phyloP scores from a whole-genome alignment of 1,139 yeast genomes.

The Candida sp. region DNA sequence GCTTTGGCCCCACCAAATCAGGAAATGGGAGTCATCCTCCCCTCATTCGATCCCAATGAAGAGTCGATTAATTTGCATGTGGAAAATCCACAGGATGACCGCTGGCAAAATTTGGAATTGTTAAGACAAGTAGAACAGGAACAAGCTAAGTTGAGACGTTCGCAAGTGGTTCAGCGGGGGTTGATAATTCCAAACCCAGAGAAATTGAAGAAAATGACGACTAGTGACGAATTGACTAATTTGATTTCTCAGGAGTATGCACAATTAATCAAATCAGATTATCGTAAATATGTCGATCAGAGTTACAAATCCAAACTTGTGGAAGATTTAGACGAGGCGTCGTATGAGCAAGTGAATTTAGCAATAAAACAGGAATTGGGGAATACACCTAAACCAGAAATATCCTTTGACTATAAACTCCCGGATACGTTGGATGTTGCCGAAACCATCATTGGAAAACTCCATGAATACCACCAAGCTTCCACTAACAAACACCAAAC shows the following conservation, averaged over 20 bases:
- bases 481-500: conserved; percentile 7
- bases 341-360: conserved; percentile 19
- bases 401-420: conserved; percentile 6
- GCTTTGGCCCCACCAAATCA: conserved; percentile 29
- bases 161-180: conserved; percentile 48
- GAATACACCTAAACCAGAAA: conserved; percentile 12
- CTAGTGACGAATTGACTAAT: conserved; percentile 12
- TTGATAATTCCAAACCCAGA: conserved; percentile 48
- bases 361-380: conserved; percentile 19
- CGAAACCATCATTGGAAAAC: conserved; percentile 9
- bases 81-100: conserved; percentile 15
- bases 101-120: conserved; percentile 20
- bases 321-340: conserved; percentile 41
- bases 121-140: conserved; percentile 25
- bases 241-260: conserved; percentile 35
- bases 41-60: conserved; percentile 19
- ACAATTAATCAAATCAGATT: conserved; percentile 47
- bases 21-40: conserved; percentile 20
- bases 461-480: conserved; percentile 12
- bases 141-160: conserved; percentile 31
- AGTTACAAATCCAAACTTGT: conserved; percentile 18
- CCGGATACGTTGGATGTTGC: conserved; percentile 12
- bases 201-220: conserved; percentile 4
- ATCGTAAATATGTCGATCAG: conserved; percentile 26
- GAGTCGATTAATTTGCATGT: conserved; percentile 15